Percentiles rank a stretch among this genome's conserved stretches.
Evolutionary conservation across 257 asterid genomes (phyloP).

Genomic region (Plectranthus barbatus): DNA sequence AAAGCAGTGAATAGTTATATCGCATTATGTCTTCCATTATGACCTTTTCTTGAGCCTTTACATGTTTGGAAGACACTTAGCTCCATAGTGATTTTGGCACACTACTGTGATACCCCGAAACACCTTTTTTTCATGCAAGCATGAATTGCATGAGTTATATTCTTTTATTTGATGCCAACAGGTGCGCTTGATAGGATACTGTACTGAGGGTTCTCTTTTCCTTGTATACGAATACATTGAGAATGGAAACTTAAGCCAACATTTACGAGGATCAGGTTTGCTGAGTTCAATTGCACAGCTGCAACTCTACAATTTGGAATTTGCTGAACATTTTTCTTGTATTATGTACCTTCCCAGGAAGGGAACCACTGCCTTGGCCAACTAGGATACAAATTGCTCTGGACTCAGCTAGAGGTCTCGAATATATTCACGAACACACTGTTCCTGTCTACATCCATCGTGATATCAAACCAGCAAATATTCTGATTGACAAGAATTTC

Average conservation of each 20-base stretch:
- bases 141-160: neutral
- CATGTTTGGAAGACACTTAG: too few species aligned
- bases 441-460: slow-evolving; percentile 95
- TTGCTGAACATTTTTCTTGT: neutral
- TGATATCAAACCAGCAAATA: slow-evolving; percentile 91
- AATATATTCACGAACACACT: slow-evolving; percentile 96
- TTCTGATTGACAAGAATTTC: slow-evolving; percentile 76
- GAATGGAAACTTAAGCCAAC: slow-evolving; percentile 86
- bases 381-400: slow-evolving; percentile 87
- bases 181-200: slow-evolving; percentile 96
- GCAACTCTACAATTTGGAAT: neutral
- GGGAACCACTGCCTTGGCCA: slow-evolving; percentile 84
- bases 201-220: slow-evolving; percentile 93
- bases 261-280: slow-evolving; percentile 75
- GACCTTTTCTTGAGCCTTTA: too few species aligned
- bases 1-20: neutral
- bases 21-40: neutral
- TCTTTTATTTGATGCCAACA: slow-evolving; percentile 21
- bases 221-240: slow-evolving; percentile 88
- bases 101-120: too few species aligned
- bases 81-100: too few species aligned
- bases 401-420: slow-evolving; percentile 97
- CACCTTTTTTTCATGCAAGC: too few species aligned
- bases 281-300: slow-evolving; percentile 11
- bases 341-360: slow-evolving; percentile 36